phyloP scores from a whole-genome alignment of 2,329 filamentous ascomycete genomes.

The Diplodia seriata region DNA sequence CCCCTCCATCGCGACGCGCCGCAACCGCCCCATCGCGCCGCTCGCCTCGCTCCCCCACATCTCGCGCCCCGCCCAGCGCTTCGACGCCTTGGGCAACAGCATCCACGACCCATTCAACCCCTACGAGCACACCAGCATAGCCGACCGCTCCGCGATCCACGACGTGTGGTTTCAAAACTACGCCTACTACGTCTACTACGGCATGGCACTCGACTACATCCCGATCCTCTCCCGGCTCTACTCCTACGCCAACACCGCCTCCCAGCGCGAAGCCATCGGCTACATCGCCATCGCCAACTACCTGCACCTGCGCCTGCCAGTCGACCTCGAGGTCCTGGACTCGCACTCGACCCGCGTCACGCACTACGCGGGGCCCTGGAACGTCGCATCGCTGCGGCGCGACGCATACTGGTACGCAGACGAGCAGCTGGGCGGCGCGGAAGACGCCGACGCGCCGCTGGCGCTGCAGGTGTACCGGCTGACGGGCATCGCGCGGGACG shows the following conservation, averaged over 20 bases:
- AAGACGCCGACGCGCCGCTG: accelerated
- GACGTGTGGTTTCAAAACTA: background rate
- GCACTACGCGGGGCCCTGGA: background rate
- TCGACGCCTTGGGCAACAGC: too few species aligned
- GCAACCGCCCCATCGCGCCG: too few species aligned
- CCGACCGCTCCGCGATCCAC: background rate
- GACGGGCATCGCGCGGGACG: background rate
- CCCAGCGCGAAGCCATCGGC: background rate
- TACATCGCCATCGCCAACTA: background rate
- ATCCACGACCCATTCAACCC: too few species aligned
- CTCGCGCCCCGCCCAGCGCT: too few species aligned
- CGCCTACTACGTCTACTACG: background rate
- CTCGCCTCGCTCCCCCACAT: too few species aligned
- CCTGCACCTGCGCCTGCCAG: background rate
- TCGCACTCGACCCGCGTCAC: background rate
- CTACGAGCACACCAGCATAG: background rate
- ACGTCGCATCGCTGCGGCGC: background rate
- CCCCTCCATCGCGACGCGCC: too few species aligned
- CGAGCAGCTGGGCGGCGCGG: background rate
- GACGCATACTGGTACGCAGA: background rate
- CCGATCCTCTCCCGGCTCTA: accelerated
- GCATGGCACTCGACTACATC: background rate
- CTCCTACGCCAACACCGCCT: background rate
- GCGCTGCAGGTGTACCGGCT: background rate
- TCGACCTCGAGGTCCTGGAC: background rate